Evolutionary conservation across 176 grass and related monocot genomes (phyloP).

Genomic region (Triticum dicoccoides): DNA sequence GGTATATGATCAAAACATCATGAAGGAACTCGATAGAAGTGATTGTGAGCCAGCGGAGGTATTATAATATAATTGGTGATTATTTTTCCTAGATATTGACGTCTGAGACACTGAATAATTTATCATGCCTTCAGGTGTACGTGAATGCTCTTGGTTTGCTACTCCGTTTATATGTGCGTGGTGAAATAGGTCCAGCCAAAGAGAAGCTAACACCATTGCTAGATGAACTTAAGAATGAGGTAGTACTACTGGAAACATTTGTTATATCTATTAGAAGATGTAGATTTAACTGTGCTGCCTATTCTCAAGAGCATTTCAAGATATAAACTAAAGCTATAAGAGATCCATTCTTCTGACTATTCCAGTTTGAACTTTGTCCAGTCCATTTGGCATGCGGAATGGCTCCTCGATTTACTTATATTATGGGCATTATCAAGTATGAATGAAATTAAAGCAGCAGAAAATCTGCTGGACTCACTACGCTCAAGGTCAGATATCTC

Average conservation of each 20-base stretch:
- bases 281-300: neutral
- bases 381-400: conserved; percentile 64
- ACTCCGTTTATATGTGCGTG: conserved; percentile 53
- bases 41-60: conserved; percentile 66
- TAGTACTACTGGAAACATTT: conserved; percentile 31
- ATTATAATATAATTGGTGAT: neutral
- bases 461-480: conserved; percentile 57
- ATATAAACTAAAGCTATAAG: neutral
- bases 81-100: neutral
- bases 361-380: conserved; percentile 30
- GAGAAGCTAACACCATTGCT: conserved; percentile 43
- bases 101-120: conserved; percentile 27
- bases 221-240: conserved; percentile 51
- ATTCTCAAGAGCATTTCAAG: neutral
- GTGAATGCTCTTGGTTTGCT: conserved; percentile 73
- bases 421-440: conserved; percentile 58
- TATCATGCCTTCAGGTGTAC: conserved; percentile 74
- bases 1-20: conserved; percentile 65
- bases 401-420: conserved; percentile 68
- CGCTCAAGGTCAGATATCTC: conserved; percentile 49
- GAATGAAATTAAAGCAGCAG: conserved; percentile 42
- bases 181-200: conserved; percentile 28
- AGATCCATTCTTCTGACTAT: conserved; percentile 15
- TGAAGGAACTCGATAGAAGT: conserved; percentile 56
- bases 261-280: neutral